A percentile compares a stretch with the other conserved stretches of the same genome.
Evolutionary conservation across 441 rosid species (phyloP).

Genomic region (Viola pubescens): DNA sequence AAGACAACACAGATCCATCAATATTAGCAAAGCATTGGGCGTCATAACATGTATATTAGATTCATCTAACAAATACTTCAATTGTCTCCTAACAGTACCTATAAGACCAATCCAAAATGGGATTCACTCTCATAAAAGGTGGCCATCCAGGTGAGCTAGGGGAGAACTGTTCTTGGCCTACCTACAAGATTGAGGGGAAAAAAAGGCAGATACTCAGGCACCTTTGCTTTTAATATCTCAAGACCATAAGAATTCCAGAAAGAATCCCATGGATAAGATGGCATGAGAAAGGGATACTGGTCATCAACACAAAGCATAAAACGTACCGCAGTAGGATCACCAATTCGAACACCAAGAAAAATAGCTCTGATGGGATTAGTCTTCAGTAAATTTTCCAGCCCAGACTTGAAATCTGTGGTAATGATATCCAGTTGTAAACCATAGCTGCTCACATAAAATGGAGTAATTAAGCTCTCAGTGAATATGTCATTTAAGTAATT

Average conservation of each 20-base stretch:
- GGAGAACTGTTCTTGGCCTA: conserved; percentile 98
- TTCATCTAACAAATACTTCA: no score
- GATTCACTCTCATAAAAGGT: conserved; percentile 99
- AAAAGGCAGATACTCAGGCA: conserved; percentile 5
- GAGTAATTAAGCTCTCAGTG: conserved; percentile 12
- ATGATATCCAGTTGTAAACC: conserved; percentile 75
- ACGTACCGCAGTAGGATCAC: conserved; percentile 99
- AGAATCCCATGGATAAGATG: conserved; percentile 1
- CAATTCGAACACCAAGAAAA: conserved; percentile 96
- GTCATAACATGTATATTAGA: no score
- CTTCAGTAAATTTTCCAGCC: conserved; percentile 78
- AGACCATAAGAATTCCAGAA: conserved; percentile 9
- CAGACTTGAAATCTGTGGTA: conserved; percentile 87
- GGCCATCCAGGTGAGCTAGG: conserved; percentile 99
- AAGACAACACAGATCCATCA: no score
- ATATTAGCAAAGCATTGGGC: no score
- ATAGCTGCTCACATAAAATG: conserved; percentile 48
- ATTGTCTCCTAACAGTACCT: conserved; percentile 29
- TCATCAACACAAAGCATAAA: conserved; percentile 12
- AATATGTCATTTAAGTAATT: conserved; percentile 6
- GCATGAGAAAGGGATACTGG: not conserved
- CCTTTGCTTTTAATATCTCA: conserved; percentile 11
- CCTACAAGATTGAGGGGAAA: conserved; percentile 34
- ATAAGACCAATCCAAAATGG: conserved; percentile 99
- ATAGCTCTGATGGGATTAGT: conserved; percentile 85